Conservation (phyloP, 192 early-diverging fungal species). For the Coemansia sp. region DNA sequence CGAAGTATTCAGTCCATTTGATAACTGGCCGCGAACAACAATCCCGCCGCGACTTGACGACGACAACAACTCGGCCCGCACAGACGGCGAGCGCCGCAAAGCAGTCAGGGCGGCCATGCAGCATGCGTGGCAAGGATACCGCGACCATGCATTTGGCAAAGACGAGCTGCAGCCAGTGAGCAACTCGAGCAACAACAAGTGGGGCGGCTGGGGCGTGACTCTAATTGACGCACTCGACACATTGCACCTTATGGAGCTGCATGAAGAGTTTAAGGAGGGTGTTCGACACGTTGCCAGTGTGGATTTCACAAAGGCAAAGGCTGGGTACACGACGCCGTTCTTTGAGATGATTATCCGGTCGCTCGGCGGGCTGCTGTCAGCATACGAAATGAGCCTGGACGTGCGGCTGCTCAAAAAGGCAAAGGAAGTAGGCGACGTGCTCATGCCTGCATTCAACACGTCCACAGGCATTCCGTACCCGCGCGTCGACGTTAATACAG, state of each 20-base stretch:
- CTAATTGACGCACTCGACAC: conserved; percentile 89
- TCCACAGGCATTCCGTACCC: conserved; percentile 73
- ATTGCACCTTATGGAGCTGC: conserved; percentile 79
- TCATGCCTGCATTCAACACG: conserved; percentile 75
- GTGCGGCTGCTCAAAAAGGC: conserved; percentile 68
- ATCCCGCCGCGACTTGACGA: conserved; percentile 29
- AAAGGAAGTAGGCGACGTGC: conserved; percentile 62
- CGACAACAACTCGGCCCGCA: conserved; percentile 16
- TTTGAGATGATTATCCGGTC: conserved; percentile 87
- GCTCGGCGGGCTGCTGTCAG: conserved; percentile 77
- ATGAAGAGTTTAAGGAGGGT: conserved; percentile 74
- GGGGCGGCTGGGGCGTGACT: conserved; percentile 61
- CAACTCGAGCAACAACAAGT: conserved; percentile 46
- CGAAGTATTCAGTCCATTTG: conserved; percentile 34
- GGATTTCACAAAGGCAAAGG: conserved; percentile 54
- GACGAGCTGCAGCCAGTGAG: conserved; percentile 54
- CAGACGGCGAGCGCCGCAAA: conserved; percentile 33
- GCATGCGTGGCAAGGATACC: conserved; percentile 55
- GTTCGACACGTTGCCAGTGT: conserved; percentile 64
- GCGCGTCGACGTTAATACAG: conserved; percentile 56
- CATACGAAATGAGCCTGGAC: conserved; percentile 82
- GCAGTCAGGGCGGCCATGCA: conserved; percentile 47
- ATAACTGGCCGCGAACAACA: conserved; percentile 31
- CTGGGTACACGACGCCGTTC: conserved; percentile 59
- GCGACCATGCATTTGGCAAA: conserved; percentile 44